These are phyloP conservation scores for Vitis hybrid DNA, from an alignment of 177 flowering plant species.

Conservation along the genomic window DNA sequence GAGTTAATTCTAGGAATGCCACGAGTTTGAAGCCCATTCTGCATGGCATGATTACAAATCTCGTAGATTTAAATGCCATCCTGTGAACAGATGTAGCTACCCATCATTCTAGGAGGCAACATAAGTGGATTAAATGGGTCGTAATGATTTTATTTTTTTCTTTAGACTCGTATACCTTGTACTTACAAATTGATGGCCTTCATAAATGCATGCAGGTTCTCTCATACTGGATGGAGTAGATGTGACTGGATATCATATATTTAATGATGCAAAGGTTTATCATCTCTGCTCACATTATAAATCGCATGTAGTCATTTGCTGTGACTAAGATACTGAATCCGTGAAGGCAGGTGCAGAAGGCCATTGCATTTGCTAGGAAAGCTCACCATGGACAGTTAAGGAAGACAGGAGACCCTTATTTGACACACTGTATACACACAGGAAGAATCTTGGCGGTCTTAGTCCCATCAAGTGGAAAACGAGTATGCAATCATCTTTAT, in stretches of 20 bases:
- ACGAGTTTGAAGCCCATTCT: no score
- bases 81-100: no score
- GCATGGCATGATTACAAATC: no score
- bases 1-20: no score
- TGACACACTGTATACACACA: constrained; percentile 88
- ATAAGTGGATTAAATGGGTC: no score
- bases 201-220: constrained; percentile 44
- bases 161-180: neutral
- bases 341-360: constrained; percentile 92
- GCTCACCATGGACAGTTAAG: constrained; percentile 85
- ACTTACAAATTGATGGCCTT: neutral
- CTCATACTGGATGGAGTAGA: constrained; percentile 78
- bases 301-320: constrained; percentile 13
- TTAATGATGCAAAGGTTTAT: constrained; percentile 67
- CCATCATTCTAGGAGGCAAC: no score
- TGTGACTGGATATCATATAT: constrained; percentile 75
- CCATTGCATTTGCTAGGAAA: constrained; percentile 86
- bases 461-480: constrained; percentile 73
- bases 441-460: constrained; percentile 80
- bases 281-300: constrained; percentile 27
- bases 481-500: constrained; percentile 36
- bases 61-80: no score
- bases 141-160: no score
- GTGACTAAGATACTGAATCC: constrained; percentile 32
- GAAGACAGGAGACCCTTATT: constrained; percentile 87